Evolutionary conservation across 441 rosid species (phyloP), one percentile per base, ranked within the genome.

Genomic region (Adansonia madagascariensis): DNA sequence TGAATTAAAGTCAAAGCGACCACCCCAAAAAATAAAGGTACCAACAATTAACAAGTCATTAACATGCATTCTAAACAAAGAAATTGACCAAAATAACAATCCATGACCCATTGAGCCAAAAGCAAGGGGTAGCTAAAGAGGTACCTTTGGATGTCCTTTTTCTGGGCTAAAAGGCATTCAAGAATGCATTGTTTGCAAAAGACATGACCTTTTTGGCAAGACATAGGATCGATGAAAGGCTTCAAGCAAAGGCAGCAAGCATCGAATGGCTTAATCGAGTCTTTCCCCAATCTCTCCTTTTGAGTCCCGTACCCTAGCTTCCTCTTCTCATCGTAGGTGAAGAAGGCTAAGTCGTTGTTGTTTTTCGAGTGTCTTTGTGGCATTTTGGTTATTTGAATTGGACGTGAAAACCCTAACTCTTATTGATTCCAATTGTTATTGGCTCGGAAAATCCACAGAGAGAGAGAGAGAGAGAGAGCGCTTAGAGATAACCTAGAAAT

Each of bases 311-410:
- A 94, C 8, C 97, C 96, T 60, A 94, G 88, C 86, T 92, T 91
- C 69, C 86, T 80, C 89, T 94, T 94, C 94, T 94, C 97, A 67
- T 92, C 96, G 87, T 94, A 92, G 7, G 98, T 94, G 90, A 91
- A 94, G 85, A 87, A 94, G 8, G 98, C 95, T 76, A 92, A 85
- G 79, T 94, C 98, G 66, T 92, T 94, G 86, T 91, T 92, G 88
- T 91, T 92, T 88, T 94, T 94, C 72, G 98, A 94, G 80, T 92
- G 98, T 79, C 98, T 85, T 85, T 94, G 98, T 52, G 98, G 98
- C 98, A 91, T 94, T 14, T 75, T 80, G 52, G 71, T 71, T 11
- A 14, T 47, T 31, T 64, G 65, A 52, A 39, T 18, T 50, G 9
- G 65, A 70, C 10, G 3, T 15, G 20, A 63, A 39, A 75, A 24